Conservation (phyloP, 225 moss, liverwort and hornwort genomes). For the Pseudoscleropodium purum region DNA sequence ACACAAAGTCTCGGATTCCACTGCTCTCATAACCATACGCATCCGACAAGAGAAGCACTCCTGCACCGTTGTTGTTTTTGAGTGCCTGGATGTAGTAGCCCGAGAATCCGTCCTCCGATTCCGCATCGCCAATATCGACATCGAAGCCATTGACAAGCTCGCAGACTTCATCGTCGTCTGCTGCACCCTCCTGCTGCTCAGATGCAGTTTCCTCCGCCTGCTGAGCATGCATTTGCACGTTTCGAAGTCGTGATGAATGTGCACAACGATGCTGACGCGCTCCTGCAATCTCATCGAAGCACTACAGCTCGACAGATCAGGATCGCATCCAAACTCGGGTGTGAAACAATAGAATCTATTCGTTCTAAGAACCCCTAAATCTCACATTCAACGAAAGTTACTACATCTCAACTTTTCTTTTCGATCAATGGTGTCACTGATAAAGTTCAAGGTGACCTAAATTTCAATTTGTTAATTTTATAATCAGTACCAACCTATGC, state of each 20-base stretch:
- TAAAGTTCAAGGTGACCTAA: neutral
- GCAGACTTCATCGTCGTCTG: slow-evolving; percentile 63
- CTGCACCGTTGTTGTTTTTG: slow-evolving; percentile 86
- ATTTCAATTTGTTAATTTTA: no score
- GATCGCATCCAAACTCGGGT: neutral
- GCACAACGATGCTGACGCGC: neutral
- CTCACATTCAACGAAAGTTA: neutral
- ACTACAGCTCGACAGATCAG: slow-evolving; percentile 25
- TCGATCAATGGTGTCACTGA: neutral
- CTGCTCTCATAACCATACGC: slow-evolving; percentile 55
- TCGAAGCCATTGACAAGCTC: slow-evolving; percentile 87
- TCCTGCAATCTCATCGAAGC: slow-evolving; percentile 27
- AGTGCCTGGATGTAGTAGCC: slow-evolving; percentile 77
- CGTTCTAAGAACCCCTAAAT: neutral
- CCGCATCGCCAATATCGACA: slow-evolving; percentile 52
- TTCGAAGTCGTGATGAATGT: neutral
- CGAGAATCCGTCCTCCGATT: slow-evolving; percentile 25
- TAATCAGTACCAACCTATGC: neutral
- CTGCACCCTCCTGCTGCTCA: slow-evolving; percentile 10
- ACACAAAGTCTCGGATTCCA: slow-evolving; percentile 71
- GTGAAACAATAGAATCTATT: neutral
- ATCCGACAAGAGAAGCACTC: slow-evolving; percentile 63
- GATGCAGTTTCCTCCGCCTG: slow-evolving; percentile 13
- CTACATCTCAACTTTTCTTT: neutral
- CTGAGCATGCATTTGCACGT: slow-evolving; percentile 16